Evolutionary conservation across 2,329 filamentous ascomycete species (phyloP).

Genomic region (Trichoderma breve): DNA sequence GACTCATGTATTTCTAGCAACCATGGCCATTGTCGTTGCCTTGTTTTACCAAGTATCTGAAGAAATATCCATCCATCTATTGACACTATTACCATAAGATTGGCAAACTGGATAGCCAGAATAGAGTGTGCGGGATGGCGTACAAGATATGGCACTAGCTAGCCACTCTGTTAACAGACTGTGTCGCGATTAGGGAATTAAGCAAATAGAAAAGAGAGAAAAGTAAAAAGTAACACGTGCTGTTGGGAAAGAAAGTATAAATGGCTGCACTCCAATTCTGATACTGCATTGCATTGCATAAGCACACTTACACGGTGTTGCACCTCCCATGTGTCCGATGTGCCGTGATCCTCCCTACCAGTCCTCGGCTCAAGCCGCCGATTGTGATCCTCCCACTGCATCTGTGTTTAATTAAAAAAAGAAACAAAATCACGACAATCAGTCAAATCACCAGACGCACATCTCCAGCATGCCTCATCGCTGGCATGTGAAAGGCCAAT

Average conservation of each 20-base stretch:
- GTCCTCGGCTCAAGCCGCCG: no score
- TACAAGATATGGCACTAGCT: background rate
- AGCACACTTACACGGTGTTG: background rate
- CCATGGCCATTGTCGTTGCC: background rate
- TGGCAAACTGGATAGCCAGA: background rate
- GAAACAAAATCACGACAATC: background rate
- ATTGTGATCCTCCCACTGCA: background rate
- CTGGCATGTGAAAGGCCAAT: constrained; percentile 20
- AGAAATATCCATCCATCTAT: background rate
- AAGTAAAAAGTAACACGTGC: background rate
- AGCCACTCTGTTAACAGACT: background rate
- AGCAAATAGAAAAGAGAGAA: background rate
- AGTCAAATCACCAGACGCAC: background rate
- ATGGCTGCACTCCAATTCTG: background rate
- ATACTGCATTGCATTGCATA: background rate
- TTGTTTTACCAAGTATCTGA: background rate
- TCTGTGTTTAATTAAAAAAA: background rate
- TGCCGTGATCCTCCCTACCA: background rate
- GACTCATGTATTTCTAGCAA: background rate
- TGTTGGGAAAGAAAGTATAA: background rate
- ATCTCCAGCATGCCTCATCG: background rate
- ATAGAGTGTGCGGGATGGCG: background rate
- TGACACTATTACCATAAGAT: background rate
- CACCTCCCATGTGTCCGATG: background rate
- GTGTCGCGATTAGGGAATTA: background rate